Percentiles rank a stretch among this genome's conserved stretches.
Conservation (phyloP, 2,329 filamentous ascomycete genomes). For the Parascedosporium putredinis region DNA sequence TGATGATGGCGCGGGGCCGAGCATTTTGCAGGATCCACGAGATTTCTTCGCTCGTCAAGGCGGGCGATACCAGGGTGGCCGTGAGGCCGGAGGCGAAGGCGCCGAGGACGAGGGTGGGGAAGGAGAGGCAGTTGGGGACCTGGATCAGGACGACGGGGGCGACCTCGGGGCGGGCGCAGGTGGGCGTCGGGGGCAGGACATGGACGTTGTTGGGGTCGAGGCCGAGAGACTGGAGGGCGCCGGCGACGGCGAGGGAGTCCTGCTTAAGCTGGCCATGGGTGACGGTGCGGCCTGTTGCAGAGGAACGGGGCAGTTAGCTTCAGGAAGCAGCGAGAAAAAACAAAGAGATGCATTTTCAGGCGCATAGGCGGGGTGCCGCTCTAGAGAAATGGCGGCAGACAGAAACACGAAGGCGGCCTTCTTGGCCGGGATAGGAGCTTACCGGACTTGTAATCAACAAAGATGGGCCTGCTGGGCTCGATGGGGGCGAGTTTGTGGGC, state of each 20-base stretch:
- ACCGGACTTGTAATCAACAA: conserved; percentile 30
- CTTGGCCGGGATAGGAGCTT: too few species aligned
- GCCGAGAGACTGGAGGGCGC: conserved; percentile 23
- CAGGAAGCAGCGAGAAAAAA: too few species aligned
- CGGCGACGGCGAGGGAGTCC: conserved; percentile 25
- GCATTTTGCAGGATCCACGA: conserved; percentile 31
- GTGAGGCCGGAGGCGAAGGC: conserved; percentile 29
- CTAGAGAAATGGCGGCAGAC: too few species aligned
- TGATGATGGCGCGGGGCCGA: conserved; percentile 26
- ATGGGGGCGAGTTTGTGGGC: conserved; percentile 22
- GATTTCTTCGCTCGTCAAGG: conserved; percentile 27
- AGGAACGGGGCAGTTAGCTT: too few species aligned
- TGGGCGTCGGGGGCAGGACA: conserved; percentile 26
- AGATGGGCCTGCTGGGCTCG: conserved; percentile 23
- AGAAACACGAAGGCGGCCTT: too few species aligned
- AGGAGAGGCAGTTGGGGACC: conserved; percentile 30
- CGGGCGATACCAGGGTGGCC: conserved; percentile 27
- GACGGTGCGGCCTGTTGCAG: conserved; percentile 26
- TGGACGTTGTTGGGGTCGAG: conserved; percentile 23
- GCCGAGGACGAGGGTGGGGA: conserved; percentile 25
- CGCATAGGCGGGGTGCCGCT: too few species aligned
- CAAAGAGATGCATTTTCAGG: too few species aligned
- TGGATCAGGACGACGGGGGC: conserved; percentile 31
- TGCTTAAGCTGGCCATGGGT: conserved; percentile 22
- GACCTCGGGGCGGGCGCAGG: conserved; percentile 26